A percentile compares a stretch with the other conserved stretches of the same genome.
Conservation (phyloP, 2,329 filamentous ascomycete species). For the Arthrobotrys entomopaga region DNA sequence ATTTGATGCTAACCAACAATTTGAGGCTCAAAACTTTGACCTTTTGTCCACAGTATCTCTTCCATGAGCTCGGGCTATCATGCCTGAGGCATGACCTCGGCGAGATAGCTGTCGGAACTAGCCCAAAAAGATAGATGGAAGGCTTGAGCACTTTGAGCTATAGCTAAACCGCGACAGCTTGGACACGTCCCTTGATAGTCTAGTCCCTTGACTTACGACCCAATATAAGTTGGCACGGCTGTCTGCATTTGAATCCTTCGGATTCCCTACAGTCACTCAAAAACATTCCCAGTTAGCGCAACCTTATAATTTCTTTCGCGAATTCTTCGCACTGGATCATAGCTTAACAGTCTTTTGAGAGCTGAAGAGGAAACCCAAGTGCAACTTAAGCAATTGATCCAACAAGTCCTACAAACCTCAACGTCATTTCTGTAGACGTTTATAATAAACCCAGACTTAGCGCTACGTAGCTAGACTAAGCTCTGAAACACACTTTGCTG, state of each 20-base stretch:
- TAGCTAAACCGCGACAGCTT: neutral
- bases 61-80: neutral
- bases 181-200: neutral
- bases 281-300: too few relatives aligned
- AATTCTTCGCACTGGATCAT: too few relatives aligned
- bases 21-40: slow-evolving; percentile 32
- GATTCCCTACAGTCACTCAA: neutral
- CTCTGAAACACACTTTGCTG: neutral
- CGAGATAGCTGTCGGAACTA: neutral
- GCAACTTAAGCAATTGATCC: too few relatives aligned
- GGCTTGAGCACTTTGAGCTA: neutral
- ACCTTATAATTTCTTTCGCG: too few relatives aligned
- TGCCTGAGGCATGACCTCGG: slow-evolving; percentile 1
- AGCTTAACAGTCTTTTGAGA: too few relatives aligned
- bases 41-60: neutral
- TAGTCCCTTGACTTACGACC: too few relatives aligned
- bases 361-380: too few relatives aligned
- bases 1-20: slow-evolving; percentile 15
- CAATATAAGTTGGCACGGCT: slow-evolving; percentile 27
- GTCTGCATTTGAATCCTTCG: slow-evolving; percentile 45
- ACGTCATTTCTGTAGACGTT: too few relatives aligned
- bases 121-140: neutral
- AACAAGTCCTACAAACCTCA: too few relatives aligned
- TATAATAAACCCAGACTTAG: too few relatives aligned
- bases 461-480: neutral